phyloP scores from a whole-genome alignment of 2,329 filamentous ascomycete species.

The Trichoderma sp. region DNA sequence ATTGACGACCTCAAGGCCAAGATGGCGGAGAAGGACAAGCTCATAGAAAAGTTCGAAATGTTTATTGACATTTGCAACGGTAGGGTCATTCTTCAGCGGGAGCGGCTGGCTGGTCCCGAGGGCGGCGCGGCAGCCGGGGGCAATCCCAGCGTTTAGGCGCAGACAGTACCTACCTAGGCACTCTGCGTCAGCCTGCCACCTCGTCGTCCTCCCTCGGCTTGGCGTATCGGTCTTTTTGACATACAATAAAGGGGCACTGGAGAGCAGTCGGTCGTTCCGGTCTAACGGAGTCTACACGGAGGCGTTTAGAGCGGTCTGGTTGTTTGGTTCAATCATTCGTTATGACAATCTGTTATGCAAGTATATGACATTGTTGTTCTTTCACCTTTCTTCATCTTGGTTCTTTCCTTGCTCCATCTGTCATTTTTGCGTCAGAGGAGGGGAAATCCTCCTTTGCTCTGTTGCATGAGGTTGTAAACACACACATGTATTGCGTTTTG shows the following conservation, averaged over 20 bases:
- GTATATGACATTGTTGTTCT: constrained; percentile 10
- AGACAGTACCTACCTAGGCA: neutral
- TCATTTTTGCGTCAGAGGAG: constrained; percentile 1
- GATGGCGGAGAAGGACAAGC: constrained; percentile 64
- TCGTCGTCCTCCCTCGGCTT: constrained; percentile 12
- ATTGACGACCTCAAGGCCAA: constrained; percentile 61
- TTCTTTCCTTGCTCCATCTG: neutral
- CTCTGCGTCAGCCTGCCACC: neutral
- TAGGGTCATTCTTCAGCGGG: constrained; percentile 64
- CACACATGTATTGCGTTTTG: too few species aligned
- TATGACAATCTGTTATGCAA: constrained; percentile 8
- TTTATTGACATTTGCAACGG: constrained; percentile 72
- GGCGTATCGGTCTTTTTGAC: constrained; percentile 28
- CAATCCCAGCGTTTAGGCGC: constrained; percentile 30
- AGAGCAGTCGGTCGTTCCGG: constrained; percentile 26
- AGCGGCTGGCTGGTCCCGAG: constrained; percentile 48
- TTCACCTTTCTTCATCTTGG: neutral
- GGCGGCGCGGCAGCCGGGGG: constrained; percentile 35
- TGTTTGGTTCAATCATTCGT: constrained; percentile 17
- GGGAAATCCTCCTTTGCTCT: neutral
- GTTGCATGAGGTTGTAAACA: too few species aligned
- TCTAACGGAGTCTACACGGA: constrained; percentile 24
- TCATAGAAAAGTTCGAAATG: constrained; percentile 67
- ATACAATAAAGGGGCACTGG: constrained; percentile 24
- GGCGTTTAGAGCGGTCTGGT: constrained; percentile 25